Percentiles rank a stretch among this genome's conserved stretches.
Evolutionary conservation across 257 asterid genomes (phyloP).

Genomic region (Solanum peruvianum): DNA sequence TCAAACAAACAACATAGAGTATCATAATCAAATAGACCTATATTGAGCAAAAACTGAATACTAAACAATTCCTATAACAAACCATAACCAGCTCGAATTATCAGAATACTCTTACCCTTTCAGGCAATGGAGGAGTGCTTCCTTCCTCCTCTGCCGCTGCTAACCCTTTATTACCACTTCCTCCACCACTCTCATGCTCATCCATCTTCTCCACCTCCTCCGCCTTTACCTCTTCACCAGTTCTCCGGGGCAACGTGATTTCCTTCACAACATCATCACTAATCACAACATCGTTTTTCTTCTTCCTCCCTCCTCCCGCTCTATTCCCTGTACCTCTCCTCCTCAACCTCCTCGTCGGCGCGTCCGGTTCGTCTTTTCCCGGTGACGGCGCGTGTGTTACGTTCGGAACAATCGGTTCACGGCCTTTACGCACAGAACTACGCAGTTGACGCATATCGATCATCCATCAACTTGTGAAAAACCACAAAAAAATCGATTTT

Average conservation of each 20-base stretch:
- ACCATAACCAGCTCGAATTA: background rate
- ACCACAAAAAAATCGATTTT: background rate
- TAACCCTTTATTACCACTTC: background rate
- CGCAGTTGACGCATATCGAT: background rate
- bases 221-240: background rate
- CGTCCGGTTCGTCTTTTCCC: background rate
- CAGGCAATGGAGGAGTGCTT: background rate
- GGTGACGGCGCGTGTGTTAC: background rate
- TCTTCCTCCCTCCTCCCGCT: background rate
- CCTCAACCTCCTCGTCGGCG: background rate
- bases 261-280: background rate
- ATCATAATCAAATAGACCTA: background rate
- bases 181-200: background rate
- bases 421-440: background rate
- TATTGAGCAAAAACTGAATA: background rate
- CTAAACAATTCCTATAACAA: background rate
- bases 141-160: background rate
- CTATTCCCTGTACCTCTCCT: background rate
- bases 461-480: background rate
- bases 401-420: background rate
- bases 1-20: background rate
- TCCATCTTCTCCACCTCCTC: background rate
- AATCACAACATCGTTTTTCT: background rate
- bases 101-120: background rate
- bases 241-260: background rate